Evolutionary conservation across 768 basidiomycete genomes (phyloP).

Genomic region (Saitozyma sp.): DNA sequence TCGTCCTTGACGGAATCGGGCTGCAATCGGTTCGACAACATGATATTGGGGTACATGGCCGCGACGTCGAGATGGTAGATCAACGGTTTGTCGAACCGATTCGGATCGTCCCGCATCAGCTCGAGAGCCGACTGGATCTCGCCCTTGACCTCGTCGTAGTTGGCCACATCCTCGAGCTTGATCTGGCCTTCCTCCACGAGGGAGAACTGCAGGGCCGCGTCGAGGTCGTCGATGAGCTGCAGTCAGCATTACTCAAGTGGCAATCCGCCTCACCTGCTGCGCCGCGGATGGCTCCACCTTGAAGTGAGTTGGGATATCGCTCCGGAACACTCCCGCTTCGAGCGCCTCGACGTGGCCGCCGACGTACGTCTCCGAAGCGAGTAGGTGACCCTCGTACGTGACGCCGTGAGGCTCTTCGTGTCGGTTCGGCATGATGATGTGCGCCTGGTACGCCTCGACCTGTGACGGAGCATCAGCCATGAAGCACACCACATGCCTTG

Average conservation of each 20-base stretch:
- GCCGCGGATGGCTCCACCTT: conserved; percentile 85
- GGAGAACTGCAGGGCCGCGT: conserved; percentile 84
- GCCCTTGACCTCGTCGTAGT: conserved; percentile 88
- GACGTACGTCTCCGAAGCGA: conserved; percentile 96
- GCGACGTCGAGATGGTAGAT: conserved; percentile 99
- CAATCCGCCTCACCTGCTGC: conserved; percentile 64
- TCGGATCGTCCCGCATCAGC: conserved; percentile 84
- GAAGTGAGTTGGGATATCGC: conserved; percentile 92
- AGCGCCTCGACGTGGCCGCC: conserved; percentile 98
- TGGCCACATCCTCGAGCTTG: conserved; percentile 78
- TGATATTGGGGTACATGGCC: conserved; percentile 99
- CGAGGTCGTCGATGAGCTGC: conserved; percentile 90
- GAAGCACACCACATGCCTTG: no score
- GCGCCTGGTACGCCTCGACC: conserved; percentile 91
- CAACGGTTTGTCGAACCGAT: conserved; percentile 83
- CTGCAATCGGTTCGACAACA: conserved; percentile 98
- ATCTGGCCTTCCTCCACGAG: conserved; percentile 77
- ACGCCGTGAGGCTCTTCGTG: conserved; percentile 89
- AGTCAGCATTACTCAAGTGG: not conserved
- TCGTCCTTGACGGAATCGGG: conserved; percentile 98
- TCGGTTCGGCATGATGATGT: conserved; percentile 96
- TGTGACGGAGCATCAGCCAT: conserved; percentile 49
- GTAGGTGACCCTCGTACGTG: conserved; percentile 94
- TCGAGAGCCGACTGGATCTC: conserved; percentile 77
- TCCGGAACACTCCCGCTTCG: conserved; percentile 96